Evolutionary conservation across 768 basidiomycete species (phyloP).

Genomic region (Tubosaeta sp.): DNA sequence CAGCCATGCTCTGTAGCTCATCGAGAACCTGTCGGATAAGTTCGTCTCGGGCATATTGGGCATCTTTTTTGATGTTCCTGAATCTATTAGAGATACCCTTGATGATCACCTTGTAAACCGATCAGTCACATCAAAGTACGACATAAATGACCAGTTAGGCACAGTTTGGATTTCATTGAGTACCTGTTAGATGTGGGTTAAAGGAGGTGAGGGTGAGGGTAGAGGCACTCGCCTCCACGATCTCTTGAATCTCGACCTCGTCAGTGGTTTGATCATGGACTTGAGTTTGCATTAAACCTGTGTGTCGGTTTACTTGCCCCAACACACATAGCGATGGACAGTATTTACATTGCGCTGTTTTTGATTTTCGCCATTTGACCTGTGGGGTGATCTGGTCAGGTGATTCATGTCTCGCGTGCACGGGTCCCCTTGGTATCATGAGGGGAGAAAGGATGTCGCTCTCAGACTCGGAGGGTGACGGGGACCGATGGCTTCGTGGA

Average conservation of each 20-base stretch:
- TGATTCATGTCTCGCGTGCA: not conserved
- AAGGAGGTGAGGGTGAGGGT: not conserved
- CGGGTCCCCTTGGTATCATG: constrained; percentile 1
- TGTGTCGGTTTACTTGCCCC: not conserved
- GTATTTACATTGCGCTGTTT: constrained; percentile 5
- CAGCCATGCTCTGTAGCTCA: constrained; percentile 41
- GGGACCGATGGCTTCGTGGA: not conserved
- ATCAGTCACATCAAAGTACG: constrained; percentile 13
- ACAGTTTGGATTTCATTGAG: constrained; percentile 50
- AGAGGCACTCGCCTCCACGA: constrained; percentile 38
- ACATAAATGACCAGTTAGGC: not conserved
- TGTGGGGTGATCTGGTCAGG: constrained; percentile 3
- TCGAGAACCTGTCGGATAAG: constrained; percentile 45
- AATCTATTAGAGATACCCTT: constrained; percentile 46
- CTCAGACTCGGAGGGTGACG: constrained; percentile 3
- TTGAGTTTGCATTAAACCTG: not conserved
- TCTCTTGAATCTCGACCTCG: constrained; percentile 28
- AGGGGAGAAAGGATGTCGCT: constrained; percentile 18
- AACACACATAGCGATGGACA: not conserved
- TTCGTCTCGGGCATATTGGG: constrained; percentile 40
- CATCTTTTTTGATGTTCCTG: constrained; percentile 42
- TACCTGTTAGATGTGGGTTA: constrained; percentile 31
- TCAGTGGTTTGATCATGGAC: not conserved
- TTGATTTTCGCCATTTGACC: constrained; percentile 1
- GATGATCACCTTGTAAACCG: constrained; percentile 40